These are phyloP conservation scores for Coemansia sp. DNA, from an alignment of 192 early-diverging fungal genomes.

Conservation along the genomic window DNA sequence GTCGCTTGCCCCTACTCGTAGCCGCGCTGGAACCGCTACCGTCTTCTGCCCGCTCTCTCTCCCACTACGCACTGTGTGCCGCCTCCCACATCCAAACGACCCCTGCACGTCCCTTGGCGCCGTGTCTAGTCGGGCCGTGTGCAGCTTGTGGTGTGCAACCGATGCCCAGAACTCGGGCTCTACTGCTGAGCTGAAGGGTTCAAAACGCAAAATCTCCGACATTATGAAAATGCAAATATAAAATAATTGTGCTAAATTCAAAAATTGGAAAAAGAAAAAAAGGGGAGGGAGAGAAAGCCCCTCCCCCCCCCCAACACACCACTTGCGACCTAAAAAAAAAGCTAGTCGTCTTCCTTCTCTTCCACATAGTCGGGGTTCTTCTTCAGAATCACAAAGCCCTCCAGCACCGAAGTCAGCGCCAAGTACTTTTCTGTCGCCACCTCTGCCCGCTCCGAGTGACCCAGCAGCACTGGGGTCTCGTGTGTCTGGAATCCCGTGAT, in stretches of 20 bases:
- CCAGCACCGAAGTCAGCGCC: slow-evolving; percentile 79
- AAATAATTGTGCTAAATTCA: slow-evolving; percentile 1
- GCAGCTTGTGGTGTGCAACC: slow-evolving; percentile 80
- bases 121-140: slow-evolving; percentile 78
- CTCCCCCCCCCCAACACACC: too few relatives aligned
- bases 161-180: slow-evolving; percentile 90
- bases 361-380: slow-evolving; percentile 91
- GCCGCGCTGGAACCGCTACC: slow-evolving; percentile 57
- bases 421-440: slow-evolving; percentile 96
- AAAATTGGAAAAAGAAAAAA: background rate
- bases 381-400: slow-evolving; percentile 94
- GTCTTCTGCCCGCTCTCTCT: slow-evolving; percentile 6
- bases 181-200: slow-evolving; percentile 78
- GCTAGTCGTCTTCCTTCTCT: slow-evolving; percentile 49
- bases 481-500: slow-evolving; percentile 99
- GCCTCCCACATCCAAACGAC: slow-evolving; percentile 64
- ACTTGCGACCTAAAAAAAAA: too few relatives aligned
- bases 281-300: background rate
- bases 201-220: slow-evolving; percentile 70
- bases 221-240: background rate
- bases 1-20: slow-evolving; percentile 56
- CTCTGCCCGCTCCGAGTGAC: slow-evolving; percentile 95
- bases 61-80: slow-evolving; percentile 44
- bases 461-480: slow-evolving; percentile 93
- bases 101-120: slow-evolving; percentile 55